Base-by-base conservation (phyloP, 352 stramenopile genomes). In the Plasmopara halstedii region DNA sequence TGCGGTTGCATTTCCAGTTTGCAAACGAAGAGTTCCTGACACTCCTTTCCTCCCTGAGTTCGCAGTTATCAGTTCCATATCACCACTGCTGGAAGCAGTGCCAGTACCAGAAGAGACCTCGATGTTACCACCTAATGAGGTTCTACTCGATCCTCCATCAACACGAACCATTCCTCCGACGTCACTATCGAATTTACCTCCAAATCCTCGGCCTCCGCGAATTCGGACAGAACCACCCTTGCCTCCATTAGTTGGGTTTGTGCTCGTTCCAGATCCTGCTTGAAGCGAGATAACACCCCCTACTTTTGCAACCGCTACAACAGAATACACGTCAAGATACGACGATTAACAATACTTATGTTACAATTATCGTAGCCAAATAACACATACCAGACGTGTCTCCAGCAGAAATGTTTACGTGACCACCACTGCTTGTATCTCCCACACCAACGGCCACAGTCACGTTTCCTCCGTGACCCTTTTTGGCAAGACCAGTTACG, bases 41-140 rank as follows among this genome's bases (percentile, higher is more conserved):
- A 88, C 81, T 35, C 86, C 87, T 53, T 73, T 75, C n/a, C 49
- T 54, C 22, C 85, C 88, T 37, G 79, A 81, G 41, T 86, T 80
- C 5, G 73, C 70, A 19, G 76, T 84, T 37, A 69, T 56, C 7
- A 88, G 49, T 18, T 62, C 46, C 31, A 88, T 72, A 49, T 87
- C 73, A 33, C 79, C 79, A 53, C 79, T 90, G 27, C 67, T 78
- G n/a, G 73, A 67, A 42, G 52, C 17, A 10, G 32, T 46, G 3
- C 75, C 67, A 38, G 58, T 45, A 19, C 79, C 79, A 35, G 67
- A 82, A 36, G 53, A 68, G 10, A 90, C 26, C 45, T 87, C 67
- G 36, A 90, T 60, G 19, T 72, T 82, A 15, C 79, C 79, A 37
- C 79, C 77, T 29, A 51, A 85, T 11, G 77, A 81, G 1, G 39